These are phyloP conservation scores for Fusarium haematococcum DNA, from an alignment of 2,329 filamentous ascomycete species.

Conservation along the genomic window DNA sequence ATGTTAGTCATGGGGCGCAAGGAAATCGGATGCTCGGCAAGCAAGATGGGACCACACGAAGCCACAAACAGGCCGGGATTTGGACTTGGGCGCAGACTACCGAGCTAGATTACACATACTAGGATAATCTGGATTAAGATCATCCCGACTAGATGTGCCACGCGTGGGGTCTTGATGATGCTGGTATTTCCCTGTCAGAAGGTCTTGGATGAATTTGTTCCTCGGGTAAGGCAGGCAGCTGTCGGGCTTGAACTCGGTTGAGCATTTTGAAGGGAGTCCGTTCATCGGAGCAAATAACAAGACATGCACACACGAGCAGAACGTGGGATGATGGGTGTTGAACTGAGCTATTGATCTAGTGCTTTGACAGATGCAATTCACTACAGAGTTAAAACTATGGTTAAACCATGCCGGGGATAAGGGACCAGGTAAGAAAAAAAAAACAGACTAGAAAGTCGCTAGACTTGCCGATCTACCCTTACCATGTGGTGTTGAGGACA, in stretches of 20 bases:
- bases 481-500: neutral
- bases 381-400: neutral
- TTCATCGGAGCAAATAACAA: neutral
- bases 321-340: neutral
- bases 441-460: neutral
- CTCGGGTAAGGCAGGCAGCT: neutral
- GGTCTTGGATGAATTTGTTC: neutral
- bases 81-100: constrained; percentile 16
- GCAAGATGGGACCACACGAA: constrained; percentile 22
- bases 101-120: constrained; percentile 26
- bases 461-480: neutral
- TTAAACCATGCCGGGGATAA: constrained; percentile 3
- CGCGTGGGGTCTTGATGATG: constrained; percentile 13
- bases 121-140: constrained; percentile 31
- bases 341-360: neutral
- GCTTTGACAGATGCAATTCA: neutral
- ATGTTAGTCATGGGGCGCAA: constrained; percentile 27
- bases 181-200: neutral
- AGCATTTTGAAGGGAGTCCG: neutral
- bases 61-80: constrained; percentile 13
- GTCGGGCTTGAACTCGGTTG: neutral
- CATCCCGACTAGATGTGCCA: constrained; percentile 23
- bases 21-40: constrained; percentile 31
- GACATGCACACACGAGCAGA: neutral
- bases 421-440: neutral